Conservation (phyloP, 768 basidiomycete genomes). For the Flagelloscypha sp. region DNA sequence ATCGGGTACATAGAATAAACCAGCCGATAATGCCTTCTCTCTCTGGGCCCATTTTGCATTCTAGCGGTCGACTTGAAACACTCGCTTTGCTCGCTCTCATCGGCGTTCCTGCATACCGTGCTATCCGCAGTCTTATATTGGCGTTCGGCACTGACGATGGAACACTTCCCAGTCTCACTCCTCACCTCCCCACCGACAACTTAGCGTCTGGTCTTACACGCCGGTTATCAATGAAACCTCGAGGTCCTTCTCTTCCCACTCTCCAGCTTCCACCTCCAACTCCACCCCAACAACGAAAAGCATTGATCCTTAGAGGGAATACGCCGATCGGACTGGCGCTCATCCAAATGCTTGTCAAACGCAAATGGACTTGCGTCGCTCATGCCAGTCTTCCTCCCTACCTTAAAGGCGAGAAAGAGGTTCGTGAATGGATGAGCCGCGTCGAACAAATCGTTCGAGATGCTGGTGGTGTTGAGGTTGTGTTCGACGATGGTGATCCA, state of each 20-base stretch:
- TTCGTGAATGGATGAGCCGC: slow-evolving; percentile 32
- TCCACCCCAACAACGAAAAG: too few species aligned
- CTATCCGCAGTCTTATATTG: slow-evolving; percentile 58
- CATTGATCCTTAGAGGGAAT: slow-evolving; percentile 68
- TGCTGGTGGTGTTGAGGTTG: slow-evolving; percentile 74
- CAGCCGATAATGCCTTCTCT: slow-evolving; percentile 42
- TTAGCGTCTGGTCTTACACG: too few species aligned
- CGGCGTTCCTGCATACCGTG: slow-evolving; percentile 77
- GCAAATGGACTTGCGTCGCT: slow-evolving; percentile 74
- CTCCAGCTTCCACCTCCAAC: too few species aligned
- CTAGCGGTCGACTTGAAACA: slow-evolving; percentile 41
- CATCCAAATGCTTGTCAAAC: slow-evolving; percentile 63
- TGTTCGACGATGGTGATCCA: slow-evolving; percentile 51
- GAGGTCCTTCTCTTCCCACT: too few species aligned
- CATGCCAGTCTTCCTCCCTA: slow-evolving; percentile 38
- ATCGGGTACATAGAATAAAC: slow-evolving; percentile 65
- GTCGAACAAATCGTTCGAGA: slow-evolving; percentile 47
- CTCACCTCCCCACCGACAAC: too few species aligned
- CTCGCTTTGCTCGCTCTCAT: slow-evolving; percentile 73
- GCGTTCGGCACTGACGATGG: slow-evolving; percentile 27
- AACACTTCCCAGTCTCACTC: slow-evolving; percentile 13
- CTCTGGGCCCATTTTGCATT: too few species aligned
- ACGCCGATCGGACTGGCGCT: slow-evolving; percentile 71
- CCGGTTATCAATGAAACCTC: too few species aligned
- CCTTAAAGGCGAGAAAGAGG: slow-evolving; percentile 22